These are phyloP conservation scores for Lactifluus hygrophoroides DNA, from an alignment of 768 basidiomycete species.

Conservation along the genomic window DNA sequence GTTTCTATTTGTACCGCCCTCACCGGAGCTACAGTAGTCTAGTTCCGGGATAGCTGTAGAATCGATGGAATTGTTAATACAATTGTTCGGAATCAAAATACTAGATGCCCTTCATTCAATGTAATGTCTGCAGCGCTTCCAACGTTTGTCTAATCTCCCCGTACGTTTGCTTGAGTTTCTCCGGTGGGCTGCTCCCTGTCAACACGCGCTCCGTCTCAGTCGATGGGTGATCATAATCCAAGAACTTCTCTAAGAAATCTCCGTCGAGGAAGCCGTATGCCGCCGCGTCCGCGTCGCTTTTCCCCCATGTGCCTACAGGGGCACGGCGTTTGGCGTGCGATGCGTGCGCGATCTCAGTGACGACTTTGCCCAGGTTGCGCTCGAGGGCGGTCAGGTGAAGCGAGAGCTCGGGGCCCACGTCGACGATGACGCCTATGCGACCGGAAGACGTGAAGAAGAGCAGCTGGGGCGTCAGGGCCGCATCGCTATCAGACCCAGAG, in stretches of 20 bases:
- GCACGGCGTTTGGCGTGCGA: conserved; percentile 63
- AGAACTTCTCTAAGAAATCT: conserved; percentile 68
- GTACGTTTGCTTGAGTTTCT: conserved; percentile 41
- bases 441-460: conserved; percentile 75
- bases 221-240: conserved; percentile 34
- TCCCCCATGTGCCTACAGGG: conserved; percentile 48
- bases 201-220: conserved; percentile 44
- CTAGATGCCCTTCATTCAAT: conserved; percentile 21
- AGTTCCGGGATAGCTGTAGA: background rate
- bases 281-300: conserved; percentile 46
- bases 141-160: conserved; percentile 34
- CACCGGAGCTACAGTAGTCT: background rate
- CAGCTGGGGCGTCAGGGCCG: conserved; percentile 44
- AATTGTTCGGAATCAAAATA: background rate
- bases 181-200: conserved; percentile 48
- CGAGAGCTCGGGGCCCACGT: conserved; percentile 47
- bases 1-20: background rate
- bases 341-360: conserved; percentile 44
- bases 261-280: conserved; percentile 83
- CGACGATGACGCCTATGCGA: conserved; percentile 63
- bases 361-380: conserved; percentile 56
- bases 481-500: conserved; percentile 29
- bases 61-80: background rate
- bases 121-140: conserved; percentile 36
- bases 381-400: conserved; percentile 61